Base-by-base conservation (phyloP, 371 early-diverging fungal genomes). In the Apophysomyces sp. region DNA sequence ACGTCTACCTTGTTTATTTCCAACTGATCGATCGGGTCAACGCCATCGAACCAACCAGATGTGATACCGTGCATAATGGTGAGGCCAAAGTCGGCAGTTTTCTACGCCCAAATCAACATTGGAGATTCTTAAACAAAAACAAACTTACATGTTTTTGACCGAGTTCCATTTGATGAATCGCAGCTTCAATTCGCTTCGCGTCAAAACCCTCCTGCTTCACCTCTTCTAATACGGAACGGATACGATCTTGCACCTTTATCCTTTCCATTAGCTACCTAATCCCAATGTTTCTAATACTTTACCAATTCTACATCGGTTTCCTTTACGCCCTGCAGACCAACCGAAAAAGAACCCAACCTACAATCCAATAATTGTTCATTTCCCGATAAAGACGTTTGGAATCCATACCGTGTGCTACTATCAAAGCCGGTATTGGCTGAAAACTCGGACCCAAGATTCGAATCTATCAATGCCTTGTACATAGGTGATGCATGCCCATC, bases 401-500 rank as follows among this genome's bases (percentile, higher is more conserved):
- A 5, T 2, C 2, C 57, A 53, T 73, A 85, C 85, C 72, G 79
- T 31, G 86, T 85, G 58, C 83, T 87, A 24, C 81, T 75, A 67
- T 93, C 92, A 65, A 93, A 95, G 11, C 98, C 98, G 6, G 93
- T 94, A 59, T 89, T 92, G 8, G 93, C 83, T 36, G 92, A 89
- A 76, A 93, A 98, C 59, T 96, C 98, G 0, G 93, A 85, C 13
- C 96, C 97, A n/a, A 98, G 71, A 44, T 92, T 90, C 36, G 92
- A 85, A 68, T 96, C 96, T 44, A 98, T 95, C 69, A 98, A 80
- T n/a, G 94, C 92, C 73, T 95, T 84, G 73, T 95, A 94, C 92
- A 98, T 91, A 12, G 98, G 98, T 11, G 95, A 88, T 15, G 95
- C 87, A 53, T 93, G 89, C 26, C 97, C 97, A 72, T 92, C 90